These are phyloP conservation scores for Colletotrichum godetiae DNA, from an alignment of 2,329 filamentous ascomycete species.

Conservation along the genomic window DNA sequence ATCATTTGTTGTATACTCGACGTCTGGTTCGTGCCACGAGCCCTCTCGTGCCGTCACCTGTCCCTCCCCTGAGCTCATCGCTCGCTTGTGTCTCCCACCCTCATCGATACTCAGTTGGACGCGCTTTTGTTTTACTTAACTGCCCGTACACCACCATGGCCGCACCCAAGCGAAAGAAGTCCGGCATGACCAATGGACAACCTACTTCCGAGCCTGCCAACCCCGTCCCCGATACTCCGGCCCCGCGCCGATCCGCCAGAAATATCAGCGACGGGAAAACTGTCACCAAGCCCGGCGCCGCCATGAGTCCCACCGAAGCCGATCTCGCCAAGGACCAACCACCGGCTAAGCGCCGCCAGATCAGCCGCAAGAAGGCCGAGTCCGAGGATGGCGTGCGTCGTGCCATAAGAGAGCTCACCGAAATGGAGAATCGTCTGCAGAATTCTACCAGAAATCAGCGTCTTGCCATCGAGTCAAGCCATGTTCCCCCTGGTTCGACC, in stretches of 20 bases:
- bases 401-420: slow-evolving; percentile 57
- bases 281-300: slow-evolving; percentile 21
- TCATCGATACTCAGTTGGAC: background rate
- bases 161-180: slow-evolving; percentile 51
- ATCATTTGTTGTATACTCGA: background rate
- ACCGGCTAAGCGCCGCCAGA: slow-evolving; percentile 26
- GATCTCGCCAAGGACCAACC: background rate
- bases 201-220: slow-evolving; percentile 22
- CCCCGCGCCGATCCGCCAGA: slow-evolving; percentile 31
- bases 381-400: slow-evolving; percentile 46
- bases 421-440: slow-evolving; percentile 61
- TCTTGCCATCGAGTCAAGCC: slow-evolving; percentile 56
- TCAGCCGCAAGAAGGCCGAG: slow-evolving; percentile 6
- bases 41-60: slow-evolving; percentile 11
- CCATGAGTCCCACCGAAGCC: slow-evolving; percentile 8
- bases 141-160: slow-evolving; percentile 7
- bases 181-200: slow-evolving; percentile 33
- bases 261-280: slow-evolving; percentile 22
- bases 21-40: slow-evolving; percentile 1
- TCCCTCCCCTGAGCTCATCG: slow-evolving; percentile 23
- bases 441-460: slow-evolving; percentile 58
- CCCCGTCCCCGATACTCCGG: background rate
- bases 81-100: background rate
- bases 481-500: slow-evolving; percentile 36
- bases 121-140: background rate